phyloP scores from a whole-genome alignment of 306 rosid genomes.

The Inga oerstediana region DNA sequence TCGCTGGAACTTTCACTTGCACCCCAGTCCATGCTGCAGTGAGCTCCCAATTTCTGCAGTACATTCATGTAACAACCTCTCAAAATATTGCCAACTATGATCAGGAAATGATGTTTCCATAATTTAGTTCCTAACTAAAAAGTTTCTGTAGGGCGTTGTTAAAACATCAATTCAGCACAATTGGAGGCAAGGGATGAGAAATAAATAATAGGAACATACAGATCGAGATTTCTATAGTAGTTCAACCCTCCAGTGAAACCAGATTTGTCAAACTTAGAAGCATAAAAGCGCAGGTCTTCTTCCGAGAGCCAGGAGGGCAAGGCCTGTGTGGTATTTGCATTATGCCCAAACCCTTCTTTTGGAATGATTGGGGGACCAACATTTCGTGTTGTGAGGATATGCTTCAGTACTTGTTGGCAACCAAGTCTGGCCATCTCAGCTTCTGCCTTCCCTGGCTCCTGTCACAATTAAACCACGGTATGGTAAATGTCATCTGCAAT shows the following conservation, averaged over 20 bases:
- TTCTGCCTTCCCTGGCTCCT: conserved; percentile 40
- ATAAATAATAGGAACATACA: conserved; percentile 5
- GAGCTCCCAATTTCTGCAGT: conserved; percentile 50
- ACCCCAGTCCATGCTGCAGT: conserved; percentile 39
- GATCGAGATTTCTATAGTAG: conserved; percentile 44
- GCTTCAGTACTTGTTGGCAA: neutral
- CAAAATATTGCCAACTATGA: neutral
- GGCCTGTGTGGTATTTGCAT: neutral
- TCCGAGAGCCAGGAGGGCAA: conserved; percentile 54
- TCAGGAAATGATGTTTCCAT: neutral
- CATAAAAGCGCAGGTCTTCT: conserved; percentile 42
- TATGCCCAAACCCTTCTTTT: conserved; percentile 15
- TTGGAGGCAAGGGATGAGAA: neutral
- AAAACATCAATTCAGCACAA: neutral
- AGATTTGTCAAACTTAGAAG: conserved; percentile 39
- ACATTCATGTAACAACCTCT: neutral
- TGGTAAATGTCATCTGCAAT: neutral
- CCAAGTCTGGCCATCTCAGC: neutral
- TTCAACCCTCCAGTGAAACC: conserved; percentile 51
- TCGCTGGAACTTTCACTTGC: conserved; percentile 39
- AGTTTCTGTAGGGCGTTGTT: neutral
- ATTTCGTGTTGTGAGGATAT: conserved; percentile 20
- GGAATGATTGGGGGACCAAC: conserved; percentile 35
- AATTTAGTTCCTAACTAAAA: neutral
- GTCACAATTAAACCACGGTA: neutral